Base-by-base conservation (phyloP, 176 grass and related monocot genomes). In the Aechmea fasciata region DNA sequence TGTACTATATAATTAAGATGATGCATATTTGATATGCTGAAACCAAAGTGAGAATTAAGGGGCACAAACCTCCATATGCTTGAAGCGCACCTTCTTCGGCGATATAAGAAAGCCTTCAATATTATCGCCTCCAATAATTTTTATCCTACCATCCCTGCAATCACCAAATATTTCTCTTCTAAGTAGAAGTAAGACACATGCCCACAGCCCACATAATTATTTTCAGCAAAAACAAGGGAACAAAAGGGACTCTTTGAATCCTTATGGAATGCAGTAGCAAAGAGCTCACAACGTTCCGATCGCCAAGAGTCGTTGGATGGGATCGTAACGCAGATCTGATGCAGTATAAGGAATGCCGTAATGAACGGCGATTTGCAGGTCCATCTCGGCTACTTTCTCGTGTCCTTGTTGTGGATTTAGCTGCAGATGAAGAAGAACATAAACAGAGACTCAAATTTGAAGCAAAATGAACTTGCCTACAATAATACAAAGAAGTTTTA, bases 61-160 rank as follows among this genome's bases (percentile, higher is more conserved):
- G 74, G 1, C 18, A 53, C 57, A 62, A 69, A 96, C 92, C 92
- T 96, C 85, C 78, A 96, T 25, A 72, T 90, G 80, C 77, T 96
- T 96, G 73, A 83, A 96, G 1, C 88, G 93, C 52, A 92, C 48
- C 23, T 83, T 96, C 15, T 90, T 92, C 48, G 93, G 88, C 15
- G 85, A 85, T 87, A 87, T 71, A 14, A 96, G 81, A 49, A 96
- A 79, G 75, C 83, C 83, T 83, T 96, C 81, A 69, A 96, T 92
- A 52, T 92, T 89, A 71, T 96, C 88, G 13, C 88, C 93, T 64
- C 93, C 93, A 66, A 92, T 81, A 52, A 96, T 71, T 71, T 96
- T 92, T 77, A 96, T 92, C 83, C 88, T 87, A 57, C 93, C 93
- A 74, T 96, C 93, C 83, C 93, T 96, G 76, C n/a, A 61, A 61